A percentile compares a stretch with the other conserved stretches of the same genome.
Conservation (phyloP, 805 yeast species). For the Barnettozyma populi region DNA sequence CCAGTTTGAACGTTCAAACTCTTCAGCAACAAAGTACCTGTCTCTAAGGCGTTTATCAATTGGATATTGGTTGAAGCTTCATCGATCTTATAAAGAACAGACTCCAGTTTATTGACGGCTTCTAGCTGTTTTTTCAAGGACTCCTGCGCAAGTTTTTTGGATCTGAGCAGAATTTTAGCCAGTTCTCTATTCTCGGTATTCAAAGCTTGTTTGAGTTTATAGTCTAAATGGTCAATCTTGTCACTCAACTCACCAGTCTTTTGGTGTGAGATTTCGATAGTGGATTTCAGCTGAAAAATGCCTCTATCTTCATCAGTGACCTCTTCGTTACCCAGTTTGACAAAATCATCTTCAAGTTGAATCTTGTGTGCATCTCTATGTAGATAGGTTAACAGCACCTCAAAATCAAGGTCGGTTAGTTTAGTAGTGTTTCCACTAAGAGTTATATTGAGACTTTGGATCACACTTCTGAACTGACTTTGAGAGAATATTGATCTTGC, state of each 20-base stretch:
- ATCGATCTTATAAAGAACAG: constrained; percentile 37
- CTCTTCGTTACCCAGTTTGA: constrained; percentile 17
- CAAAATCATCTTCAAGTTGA: constrained; percentile 14
- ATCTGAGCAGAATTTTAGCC: constrained; percentile 30
- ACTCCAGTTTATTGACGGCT: constrained; percentile 32
- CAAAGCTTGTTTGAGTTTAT: constrained; percentile 19
- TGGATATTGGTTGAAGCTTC: constrained; percentile 37
- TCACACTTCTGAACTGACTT: constrained; percentile 10
- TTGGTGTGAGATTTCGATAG: constrained; percentile 18
- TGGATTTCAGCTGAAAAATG: constrained; percentile 29
- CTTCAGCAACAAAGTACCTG: constrained; percentile 32
- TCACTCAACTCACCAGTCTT: constrained; percentile 20
- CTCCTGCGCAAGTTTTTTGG: constrained; percentile 31
- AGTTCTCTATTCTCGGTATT: constrained; percentile 22
- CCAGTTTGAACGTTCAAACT: constrained; percentile 37
- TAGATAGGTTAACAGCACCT: constrained; percentile 18
- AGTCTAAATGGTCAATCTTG: constrained; percentile 15
- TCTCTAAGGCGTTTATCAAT: constrained; percentile 32
- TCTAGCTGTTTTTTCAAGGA: constrained; percentile 29
- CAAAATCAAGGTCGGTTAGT: constrained; percentile 19
- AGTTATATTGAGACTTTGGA: constrained; percentile 5
- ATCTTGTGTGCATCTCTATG: constrained; percentile 18
- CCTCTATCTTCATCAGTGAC: constrained; percentile 31
- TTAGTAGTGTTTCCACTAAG: background rate
- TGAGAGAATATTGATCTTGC: constrained; percentile 13